Evolutionary conservation across 1,284 basidiomycete genomes (phyloP).

Genomic region (Leccinum ambiguum): DNA sequence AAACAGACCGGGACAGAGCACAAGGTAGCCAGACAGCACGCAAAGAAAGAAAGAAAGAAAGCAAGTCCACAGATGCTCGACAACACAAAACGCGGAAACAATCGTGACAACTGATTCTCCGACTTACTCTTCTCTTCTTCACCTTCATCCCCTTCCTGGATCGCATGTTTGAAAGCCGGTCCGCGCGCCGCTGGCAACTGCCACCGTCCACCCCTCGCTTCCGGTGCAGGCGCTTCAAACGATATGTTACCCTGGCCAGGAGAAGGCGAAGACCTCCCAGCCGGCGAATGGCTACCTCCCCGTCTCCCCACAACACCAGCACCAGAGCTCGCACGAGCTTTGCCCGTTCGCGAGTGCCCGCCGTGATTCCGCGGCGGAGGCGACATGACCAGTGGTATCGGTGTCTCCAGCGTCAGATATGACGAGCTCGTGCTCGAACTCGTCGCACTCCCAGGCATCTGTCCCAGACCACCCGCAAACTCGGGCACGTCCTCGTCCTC

Average conservation of each 20-base stretch:
- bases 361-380: conserved; percentile 41
- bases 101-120: conserved; percentile 5
- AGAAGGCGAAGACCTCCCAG: conserved; percentile 55
- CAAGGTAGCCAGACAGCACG: conserved; percentile 9
- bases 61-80: conserved; percentile 11
- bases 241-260: conserved; percentile 43
- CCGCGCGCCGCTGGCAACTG: conserved; percentile 65
- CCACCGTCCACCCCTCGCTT: conserved; percentile 51
- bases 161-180: conserved; percentile 61
- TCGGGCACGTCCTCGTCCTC: conserved; percentile 75
- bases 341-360: conserved; percentile 28
- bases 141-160: conserved; percentile 76
- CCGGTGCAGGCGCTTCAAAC: conserved; percentile 42
- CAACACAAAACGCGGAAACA: conserved; percentile 11
- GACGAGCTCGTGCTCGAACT: conserved; percentile 28
- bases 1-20: conserved; percentile 8
- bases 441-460: conserved; percentile 49
- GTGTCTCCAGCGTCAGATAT: conserved; percentile 29
- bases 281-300: conserved; percentile 58
- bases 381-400: conserved; percentile 37
- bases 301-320: conserved; percentile 26
- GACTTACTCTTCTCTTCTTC: conserved; percentile 54
- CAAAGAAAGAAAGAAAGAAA: not conserved
- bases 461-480: conserved; percentile 79
- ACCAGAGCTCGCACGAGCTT: conserved; percentile 23